Base-by-base conservation (phyloP, 768 basidiomycete genomes). In the Neoboletus magnificus region DNA sequence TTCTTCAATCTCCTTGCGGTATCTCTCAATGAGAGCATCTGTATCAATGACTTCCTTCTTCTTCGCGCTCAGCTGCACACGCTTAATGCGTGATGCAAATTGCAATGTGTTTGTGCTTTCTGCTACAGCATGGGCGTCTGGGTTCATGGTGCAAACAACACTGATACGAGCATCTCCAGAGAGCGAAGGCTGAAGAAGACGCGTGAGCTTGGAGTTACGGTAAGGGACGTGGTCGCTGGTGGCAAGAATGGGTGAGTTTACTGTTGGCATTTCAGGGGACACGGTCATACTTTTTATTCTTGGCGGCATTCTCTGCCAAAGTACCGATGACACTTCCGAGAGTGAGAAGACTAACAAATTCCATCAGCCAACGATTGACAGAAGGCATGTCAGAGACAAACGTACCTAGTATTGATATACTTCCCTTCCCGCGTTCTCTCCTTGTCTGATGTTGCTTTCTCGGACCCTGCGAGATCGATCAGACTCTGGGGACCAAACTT, bases 401-500 rank as follows among this genome's bases (percentile, higher is more conserved):
- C 66, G 10, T 25, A 85, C 87, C 87, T 89, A 4, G 89, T 91
- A 65, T 99, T 99, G 74, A 98, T 99, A 66, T 94, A 96, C 67
- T 90, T 92, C 13, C 96, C 97, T 71, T 99, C 97, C 43, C 89
- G 81, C n/a, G 93, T 93, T 43, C 97, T 78, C 55, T 98, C 94
- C 69, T 95, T 96, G 71, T 95, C 93, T 1, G 89, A 91, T 0
- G 95, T 98, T 0, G 95, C 96, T 68, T 88, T 93, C 69, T 99
- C 97, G 0, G 93, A 96, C 4, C 97, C 97, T 48, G 97, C 97
- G 12, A 99, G 78, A 78, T 99, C 94, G 55, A 97, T 97, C 46
- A 97, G 76, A 68, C 89, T 93, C 90, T 93, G 61, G 4, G 16
- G 56, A 10, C 18, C 16, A 30, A 37, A 10, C 44, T 33, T 44